These are phyloP conservation scores for Diplodia seriata DNA, from an alignment of 2,329 filamentous ascomycete genomes.

Conservation along the genomic window DNA sequence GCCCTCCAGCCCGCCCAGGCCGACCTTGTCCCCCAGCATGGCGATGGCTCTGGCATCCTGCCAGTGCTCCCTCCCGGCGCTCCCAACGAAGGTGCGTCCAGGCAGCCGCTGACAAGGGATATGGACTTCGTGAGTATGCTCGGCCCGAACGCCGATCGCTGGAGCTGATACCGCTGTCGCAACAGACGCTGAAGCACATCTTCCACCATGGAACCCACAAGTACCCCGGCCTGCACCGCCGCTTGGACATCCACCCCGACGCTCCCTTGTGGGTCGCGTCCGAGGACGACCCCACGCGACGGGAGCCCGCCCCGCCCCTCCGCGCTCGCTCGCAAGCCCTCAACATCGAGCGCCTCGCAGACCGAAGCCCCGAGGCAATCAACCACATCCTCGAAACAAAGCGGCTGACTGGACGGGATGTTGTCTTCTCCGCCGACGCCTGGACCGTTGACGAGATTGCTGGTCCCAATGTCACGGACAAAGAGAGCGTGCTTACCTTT, in stretches of 20 bases:
- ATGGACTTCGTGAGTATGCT: slow-evolving; percentile 32
- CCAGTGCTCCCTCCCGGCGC: slow-evolving; percentile 34
- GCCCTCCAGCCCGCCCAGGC: slow-evolving; percentile 34
- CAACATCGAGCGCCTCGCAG: slow-evolving; percentile 80
- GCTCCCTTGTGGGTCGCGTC: slow-evolving; percentile 68
- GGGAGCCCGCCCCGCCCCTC: slow-evolving; percentile 55
- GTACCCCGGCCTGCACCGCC: slow-evolving; percentile 78
- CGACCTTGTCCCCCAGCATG: not conserved
- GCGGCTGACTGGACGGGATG: slow-evolving; percentile 70
- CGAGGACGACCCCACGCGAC: slow-evolving; percentile 56
- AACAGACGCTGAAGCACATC: slow-evolving; percentile 77
- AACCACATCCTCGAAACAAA: slow-evolving; percentile 79
- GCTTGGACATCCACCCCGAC: slow-evolving; percentile 71
- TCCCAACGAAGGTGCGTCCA: slow-evolving; percentile 34
- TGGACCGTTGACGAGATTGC: slow-evolving; percentile 84
- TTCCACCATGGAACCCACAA: slow-evolving; percentile 84
- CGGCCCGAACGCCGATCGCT: slow-evolving; percentile 19
- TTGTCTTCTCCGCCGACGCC: slow-evolving; percentile 66
- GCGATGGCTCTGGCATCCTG: slow-evolving; percentile 35
- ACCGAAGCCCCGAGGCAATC: slow-evolving; percentile 77
- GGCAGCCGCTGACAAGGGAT: slow-evolving; percentile 13
- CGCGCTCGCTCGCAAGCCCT: slow-evolving; percentile 66
- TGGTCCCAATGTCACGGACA: slow-evolving; percentile 84
- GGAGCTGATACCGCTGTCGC: slow-evolving; percentile 35
- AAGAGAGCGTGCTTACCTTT: slow-evolving; percentile 80